Conservation (phyloP, 148 eudicot species). For the Nyssa sinensis region DNA sequence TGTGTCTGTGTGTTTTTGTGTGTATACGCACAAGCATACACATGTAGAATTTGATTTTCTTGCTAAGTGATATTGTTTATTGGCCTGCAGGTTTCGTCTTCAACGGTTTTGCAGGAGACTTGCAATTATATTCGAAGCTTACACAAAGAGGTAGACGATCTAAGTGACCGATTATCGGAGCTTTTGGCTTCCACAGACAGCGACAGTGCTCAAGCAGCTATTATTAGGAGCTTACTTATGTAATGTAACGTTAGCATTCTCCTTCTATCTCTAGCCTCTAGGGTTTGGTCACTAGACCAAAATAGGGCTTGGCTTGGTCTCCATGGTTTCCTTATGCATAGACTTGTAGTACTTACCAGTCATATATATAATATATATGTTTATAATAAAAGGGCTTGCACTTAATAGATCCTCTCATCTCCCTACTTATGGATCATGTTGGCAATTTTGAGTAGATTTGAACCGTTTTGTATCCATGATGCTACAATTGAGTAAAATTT, state of each 20-base stretch:
- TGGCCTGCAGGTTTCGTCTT: constrained; percentile 60
- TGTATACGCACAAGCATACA: neutral
- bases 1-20: too few species aligned
- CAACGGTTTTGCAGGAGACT: constrained; percentile 84
- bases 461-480: neutral
- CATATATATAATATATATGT: neutral
- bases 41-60: neutral
- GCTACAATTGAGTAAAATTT: neutral
- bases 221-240: constrained; percentile 90
- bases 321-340: neutral
- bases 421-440: neutral
- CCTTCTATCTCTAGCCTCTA: neutral
- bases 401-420: neutral
- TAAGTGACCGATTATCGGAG: constrained; percentile 78
- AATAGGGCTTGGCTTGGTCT: neutral
- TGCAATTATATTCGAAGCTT: constrained; percentile 85
- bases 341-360: too few species aligned
- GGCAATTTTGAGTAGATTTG: neutral
- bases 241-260: constrained; percentile 15
- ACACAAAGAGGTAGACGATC: constrained; percentile 84
- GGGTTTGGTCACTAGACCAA: constrained; percentile 6
- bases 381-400: neutral
- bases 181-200: constrained; percentile 76
- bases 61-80: neutral
- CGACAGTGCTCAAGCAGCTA: constrained; percentile 87